phyloP scores from a whole-genome alignment of 805 yeast genomes.

The Saccharomycopsis sp. region DNA sequence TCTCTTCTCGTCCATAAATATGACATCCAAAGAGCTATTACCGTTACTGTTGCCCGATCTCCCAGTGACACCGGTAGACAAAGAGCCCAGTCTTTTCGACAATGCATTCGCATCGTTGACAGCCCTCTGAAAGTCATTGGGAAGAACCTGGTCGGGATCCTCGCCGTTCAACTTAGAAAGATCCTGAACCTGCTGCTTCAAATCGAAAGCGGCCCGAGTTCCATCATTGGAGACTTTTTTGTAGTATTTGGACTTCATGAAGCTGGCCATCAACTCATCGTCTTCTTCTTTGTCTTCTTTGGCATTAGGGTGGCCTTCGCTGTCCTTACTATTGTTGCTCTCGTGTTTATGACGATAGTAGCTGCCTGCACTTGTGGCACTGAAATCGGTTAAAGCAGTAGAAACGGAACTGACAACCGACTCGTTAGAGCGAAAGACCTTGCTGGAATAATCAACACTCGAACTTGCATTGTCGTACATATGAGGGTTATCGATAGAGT shows the following conservation, averaged over 20 bases:
- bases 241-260: conserved; percentile 18
- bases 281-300: conserved; percentile 21
- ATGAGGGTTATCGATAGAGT: not conserved
- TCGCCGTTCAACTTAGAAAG: conserved; percentile 11
- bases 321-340: not conserved
- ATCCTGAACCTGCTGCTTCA: conserved; percentile 9
- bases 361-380: conserved; percentile 89
- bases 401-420: conserved; percentile 27
- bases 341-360: conserved; percentile 56
- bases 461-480: conserved; percentile 18
- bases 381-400: conserved; percentile 52
- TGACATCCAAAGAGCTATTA: conserved; percentile 18
- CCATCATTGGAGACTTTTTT: conserved; percentile 10
- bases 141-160: not conserved
- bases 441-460: conserved; percentile 10
- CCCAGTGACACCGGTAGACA: not conserved
- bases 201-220: conserved; percentile 9
- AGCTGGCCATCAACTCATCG: conserved; percentile 21
- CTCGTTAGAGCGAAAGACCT: conserved; percentile 16
- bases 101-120: not conserved
- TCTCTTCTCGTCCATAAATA: conserved; percentile 17
- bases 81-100: not conserved
- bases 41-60: not conserved
- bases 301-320: conserved; percentile 2
- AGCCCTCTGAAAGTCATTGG: conserved; percentile 1